A percentile compares a stretch with the other conserved stretches of the same genome.
Conservation (phyloP, 2,329 filamentous ascomycete genomes). For the Fusarium zealandicum region DNA sequence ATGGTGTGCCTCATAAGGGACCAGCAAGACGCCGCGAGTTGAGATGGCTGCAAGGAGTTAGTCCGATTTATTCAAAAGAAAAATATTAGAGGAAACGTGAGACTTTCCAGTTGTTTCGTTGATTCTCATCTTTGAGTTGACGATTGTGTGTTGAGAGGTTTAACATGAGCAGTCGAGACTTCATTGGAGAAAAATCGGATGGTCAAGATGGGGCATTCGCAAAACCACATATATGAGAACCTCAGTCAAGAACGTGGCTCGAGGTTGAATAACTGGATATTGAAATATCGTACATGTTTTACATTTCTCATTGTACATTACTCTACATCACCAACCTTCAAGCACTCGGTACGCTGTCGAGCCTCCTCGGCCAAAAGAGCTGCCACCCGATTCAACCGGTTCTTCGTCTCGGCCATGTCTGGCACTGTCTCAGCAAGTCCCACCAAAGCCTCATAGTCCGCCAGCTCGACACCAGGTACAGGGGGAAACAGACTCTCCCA, state of each 20-base stretch:
- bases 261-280: not conserved
- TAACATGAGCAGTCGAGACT: conserved; percentile 6
- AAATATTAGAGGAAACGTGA: not conserved
- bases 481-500: conserved; percentile 62
- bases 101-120: conserved; percentile 54
- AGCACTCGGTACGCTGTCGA: conserved; percentile 21
- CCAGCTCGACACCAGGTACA: conserved; percentile 36
- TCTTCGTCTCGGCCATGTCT: conserved; percentile 29
- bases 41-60: conserved; percentile 63
- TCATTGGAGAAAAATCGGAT: conserved; percentile 20
- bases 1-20: conserved; percentile 84
- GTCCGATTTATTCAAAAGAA: not conserved
- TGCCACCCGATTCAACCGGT: conserved; percentile 41
- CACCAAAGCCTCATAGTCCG: conserved; percentile 35
- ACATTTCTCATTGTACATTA: conserved; percentile 9
- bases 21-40: conserved; percentile 72
- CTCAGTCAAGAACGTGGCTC: not conserved
- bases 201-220: not conserved
- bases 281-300: conserved; percentile 31
- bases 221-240: not conserved
- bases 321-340: conserved; percentile 1
- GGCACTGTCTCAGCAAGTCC: conserved; percentile 16
- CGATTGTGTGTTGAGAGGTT: conserved; percentile 10
- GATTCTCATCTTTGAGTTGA: conserved; percentile 49
- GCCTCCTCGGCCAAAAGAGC: conserved; percentile 43